These are phyloP conservation scores for Colletotrichum lindemuthianum DNA, from an alignment of 2,329 filamentous ascomycete genomes.

Conservation along the genomic window DNA sequence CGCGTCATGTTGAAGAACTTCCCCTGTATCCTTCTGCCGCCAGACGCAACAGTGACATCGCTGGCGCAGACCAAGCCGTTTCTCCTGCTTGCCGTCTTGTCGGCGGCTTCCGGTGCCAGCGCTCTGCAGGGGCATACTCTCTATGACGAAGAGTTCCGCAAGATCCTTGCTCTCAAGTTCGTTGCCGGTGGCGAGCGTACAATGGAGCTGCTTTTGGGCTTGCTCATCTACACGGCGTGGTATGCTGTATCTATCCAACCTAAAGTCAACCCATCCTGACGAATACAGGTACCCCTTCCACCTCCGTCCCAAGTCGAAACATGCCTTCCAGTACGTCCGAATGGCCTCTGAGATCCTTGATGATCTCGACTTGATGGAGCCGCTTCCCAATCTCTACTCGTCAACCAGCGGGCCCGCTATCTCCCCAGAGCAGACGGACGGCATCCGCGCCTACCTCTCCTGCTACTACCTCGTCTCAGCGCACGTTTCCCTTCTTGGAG, in stretches of 20 bases:
- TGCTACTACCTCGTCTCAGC: conserved; percentile 55
- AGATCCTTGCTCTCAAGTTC: conserved; percentile 65
- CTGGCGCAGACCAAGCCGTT: conserved; percentile 61
- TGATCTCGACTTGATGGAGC: conserved; percentile 61
- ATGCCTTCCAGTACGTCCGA: conserved; percentile 60
- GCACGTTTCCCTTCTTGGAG: conserved; percentile 44
- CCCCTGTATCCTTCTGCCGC: conserved; percentile 55
- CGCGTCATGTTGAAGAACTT: conserved; percentile 53
- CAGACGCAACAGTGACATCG: conserved; percentile 52
- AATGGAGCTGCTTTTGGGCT: conserved; percentile 65
- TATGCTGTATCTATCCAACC: conserved; percentile 42
- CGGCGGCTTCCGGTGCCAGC: conserved; percentile 57
- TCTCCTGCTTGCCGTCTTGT: conserved; percentile 63
- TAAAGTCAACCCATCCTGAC: conserved; percentile 8
- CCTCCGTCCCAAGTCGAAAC: conserved; percentile 60
- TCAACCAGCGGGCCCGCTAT: conserved; percentile 27
- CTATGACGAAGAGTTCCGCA: conserved; percentile 68
- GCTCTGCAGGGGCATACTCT: conserved; percentile 62
- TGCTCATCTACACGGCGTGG: conserved; percentile 68
- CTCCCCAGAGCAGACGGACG: conserved; percentile 48
- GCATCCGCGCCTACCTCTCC: conserved; percentile 57
- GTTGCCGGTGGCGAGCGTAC: conserved; percentile 67
- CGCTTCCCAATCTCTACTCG: conserved; percentile 40
- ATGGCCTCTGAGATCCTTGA: conserved; percentile 62
- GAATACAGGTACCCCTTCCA: conserved; percentile 63